Conservation (phyloP, 176 grass and related monocot genomes). For the Musa acuminata region DNA sequence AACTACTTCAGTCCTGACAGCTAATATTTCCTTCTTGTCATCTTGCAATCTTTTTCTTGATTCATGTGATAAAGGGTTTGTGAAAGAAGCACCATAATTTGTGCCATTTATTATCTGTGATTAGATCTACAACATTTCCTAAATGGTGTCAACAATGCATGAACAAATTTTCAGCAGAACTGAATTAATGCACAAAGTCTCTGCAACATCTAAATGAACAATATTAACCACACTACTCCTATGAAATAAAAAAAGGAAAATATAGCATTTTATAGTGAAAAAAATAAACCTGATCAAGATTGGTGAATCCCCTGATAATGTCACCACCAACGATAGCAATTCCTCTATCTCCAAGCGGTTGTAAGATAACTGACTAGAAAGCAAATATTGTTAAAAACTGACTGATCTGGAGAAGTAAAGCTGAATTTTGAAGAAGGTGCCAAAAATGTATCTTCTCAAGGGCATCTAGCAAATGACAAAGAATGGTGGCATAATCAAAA, state of each 20-base stretch:
- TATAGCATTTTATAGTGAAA: background rate
- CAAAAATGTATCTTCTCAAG: background rate
- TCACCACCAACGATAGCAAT: slow-evolving; percentile 71
- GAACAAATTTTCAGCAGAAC: no score
- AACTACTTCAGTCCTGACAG: no score
- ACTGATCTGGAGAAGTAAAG: background rate
- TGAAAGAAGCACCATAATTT: no score
- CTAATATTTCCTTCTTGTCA: no score
- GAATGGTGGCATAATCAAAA: background rate
- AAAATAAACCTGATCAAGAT: slow-evolving; percentile 58
- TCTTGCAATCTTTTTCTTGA: no score
- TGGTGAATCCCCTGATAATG: slow-evolving; percentile 77
- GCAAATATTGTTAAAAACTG: background rate
- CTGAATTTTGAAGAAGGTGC: background rate
- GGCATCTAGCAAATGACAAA: background rate
- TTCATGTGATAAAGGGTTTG: no score
- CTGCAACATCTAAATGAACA: background rate
- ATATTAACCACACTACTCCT: background rate
- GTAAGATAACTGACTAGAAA: slow-evolving; percentile 63
- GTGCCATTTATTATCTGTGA: no score
- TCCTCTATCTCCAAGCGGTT: slow-evolving; percentile 74
- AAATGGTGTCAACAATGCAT: no score
- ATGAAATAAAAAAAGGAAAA: background rate
- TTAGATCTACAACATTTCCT: no score
- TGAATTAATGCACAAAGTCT: no score